Evolutionary conservation across 306 rosid genomes (phyloP).

Genomic region (Elaeagnus macrophylla): DNA sequence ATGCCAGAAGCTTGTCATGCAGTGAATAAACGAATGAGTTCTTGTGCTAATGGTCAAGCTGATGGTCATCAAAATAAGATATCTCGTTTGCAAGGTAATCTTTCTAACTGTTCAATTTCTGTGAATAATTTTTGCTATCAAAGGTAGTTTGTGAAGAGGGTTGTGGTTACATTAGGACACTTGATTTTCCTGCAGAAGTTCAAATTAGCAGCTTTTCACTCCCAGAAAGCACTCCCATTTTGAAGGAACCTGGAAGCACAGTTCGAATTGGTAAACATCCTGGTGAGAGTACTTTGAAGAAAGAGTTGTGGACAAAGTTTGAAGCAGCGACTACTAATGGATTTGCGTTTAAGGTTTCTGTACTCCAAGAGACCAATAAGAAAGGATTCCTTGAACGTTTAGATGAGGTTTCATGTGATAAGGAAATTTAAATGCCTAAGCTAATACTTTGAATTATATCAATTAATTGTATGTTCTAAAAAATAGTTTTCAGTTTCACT

Average conservation of each 20-base stretch:
- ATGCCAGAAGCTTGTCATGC: constrained; percentile 5
- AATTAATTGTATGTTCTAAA: too few species aligned
- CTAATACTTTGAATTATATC: too few species aligned
- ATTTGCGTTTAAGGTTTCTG: constrained; percentile 20
- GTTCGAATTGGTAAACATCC: constrained; percentile 46
- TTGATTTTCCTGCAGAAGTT: constrained; percentile 21
- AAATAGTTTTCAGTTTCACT: too few species aligned
- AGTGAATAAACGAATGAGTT: constrained; percentile 18
- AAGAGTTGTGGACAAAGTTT: constrained; percentile 79
- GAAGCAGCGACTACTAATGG: constrained; percentile 62
- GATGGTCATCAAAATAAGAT: constrained; percentile 25
- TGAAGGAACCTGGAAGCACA: constrained; percentile 46
- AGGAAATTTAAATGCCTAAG: constrained; percentile 6
- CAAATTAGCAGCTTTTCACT: constrained; percentile 26
- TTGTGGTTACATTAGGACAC: constrained; percentile 11
- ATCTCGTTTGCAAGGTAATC: constrained; percentile 39
- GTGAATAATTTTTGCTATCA: background rate
- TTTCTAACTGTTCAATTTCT: background rate
- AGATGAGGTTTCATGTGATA: constrained; percentile 73
- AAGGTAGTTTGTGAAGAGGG: background rate
- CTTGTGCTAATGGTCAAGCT: constrained; percentile 14
- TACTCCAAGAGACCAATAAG: constrained; percentile 14
- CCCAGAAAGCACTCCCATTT: constrained; percentile 54
- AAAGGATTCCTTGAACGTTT: constrained; percentile 74
- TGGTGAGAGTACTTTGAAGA: constrained; percentile 88